Base-by-base conservation (phyloP, 2,329 filamentous ascomycete genomes). In the Corinectria fuckeliana region DNA sequence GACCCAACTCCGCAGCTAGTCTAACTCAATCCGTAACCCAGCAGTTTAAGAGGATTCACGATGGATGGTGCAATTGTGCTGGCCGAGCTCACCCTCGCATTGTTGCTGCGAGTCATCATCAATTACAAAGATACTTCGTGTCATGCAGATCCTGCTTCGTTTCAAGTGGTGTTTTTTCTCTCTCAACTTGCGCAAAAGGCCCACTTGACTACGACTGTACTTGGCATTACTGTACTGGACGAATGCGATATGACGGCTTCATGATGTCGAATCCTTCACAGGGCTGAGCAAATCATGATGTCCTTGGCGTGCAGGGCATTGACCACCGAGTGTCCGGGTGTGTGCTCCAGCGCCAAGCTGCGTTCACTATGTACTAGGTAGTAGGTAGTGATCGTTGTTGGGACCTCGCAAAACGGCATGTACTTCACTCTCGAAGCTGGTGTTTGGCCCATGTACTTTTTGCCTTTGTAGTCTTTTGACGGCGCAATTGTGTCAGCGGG, bases 91-190 rank as follows among this genome's bases (percentile, higher is more conserved):
- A 67, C 61, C 67, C 50, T 70, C 66, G 66, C 61, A 65, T 70
- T 50, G 60, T 50, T 55, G 34, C 64, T 70, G 64, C 68, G 63
- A 70, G 68, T 69, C 66, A 70, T 70, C 63, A 36, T 56, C 58
- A 65, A 65, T 18, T 36, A 8, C 32, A 49, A 50, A 57, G 52
- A 34, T 66, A 65, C 65, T 67, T 64, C 54, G 57, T 66, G 61
- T 62, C 62, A 60, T 66, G 66, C 68, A 68, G 66, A 70, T 65
- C 66, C 53, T 63, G 50, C 60, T 56, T 58, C 52, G 58, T 67
- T 66, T 63, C 68, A 63, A 58, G 57, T 50, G 23, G 25, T 23
- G 16, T 11, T 61, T 69, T 66, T 55, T 58, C 25, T 49, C 41
- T 41, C 44, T 32, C 50, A 47, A 30, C 26, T 36, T 56, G 45